These are phyloP conservation scores for Cryphonectria radicalis DNA, from an alignment of 2,329 filamentous ascomycete genomes.

Conservation along the genomic window DNA sequence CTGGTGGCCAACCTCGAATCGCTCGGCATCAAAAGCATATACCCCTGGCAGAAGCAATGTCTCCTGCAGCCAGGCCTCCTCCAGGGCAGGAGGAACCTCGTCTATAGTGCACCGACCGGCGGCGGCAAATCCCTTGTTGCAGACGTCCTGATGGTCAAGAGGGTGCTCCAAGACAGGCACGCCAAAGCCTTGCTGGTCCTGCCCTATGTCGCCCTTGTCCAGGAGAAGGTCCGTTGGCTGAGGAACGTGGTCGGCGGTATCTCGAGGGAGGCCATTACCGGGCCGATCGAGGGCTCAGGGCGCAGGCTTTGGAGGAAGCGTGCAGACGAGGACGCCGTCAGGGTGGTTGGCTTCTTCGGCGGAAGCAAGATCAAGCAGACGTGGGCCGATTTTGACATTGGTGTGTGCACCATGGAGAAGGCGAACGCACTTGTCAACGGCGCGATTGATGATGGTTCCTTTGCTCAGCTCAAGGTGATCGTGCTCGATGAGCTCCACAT, in stretches of 20 bases:
- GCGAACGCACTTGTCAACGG: conserved; percentile 75
- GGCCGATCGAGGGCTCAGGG: conserved; percentile 39
- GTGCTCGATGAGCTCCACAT: conserved; percentile 83
- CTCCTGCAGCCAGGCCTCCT: conserved; percentile 70
- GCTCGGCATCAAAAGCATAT: conserved; percentile 73
- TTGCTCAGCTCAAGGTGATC: conserved; percentile 67
- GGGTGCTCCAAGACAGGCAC: conserved; percentile 64
- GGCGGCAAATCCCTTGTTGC: conserved; percentile 79
- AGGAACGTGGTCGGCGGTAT: conserved; percentile 68
- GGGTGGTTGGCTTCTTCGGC: conserved; percentile 75
- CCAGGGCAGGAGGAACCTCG: conserved; percentile 67
- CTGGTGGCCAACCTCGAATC: conserved; percentile 67
- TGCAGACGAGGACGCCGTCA: conserved; percentile 61
- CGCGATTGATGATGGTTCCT: conserved; percentile 71
- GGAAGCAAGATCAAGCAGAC: conserved; percentile 69
- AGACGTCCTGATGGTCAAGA: conserved; percentile 73
- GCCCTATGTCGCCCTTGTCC: conserved; percentile 78
- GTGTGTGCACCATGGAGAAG: conserved; percentile 81
- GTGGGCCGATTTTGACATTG: conserved; percentile 78
- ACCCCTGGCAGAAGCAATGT: conserved; percentile 80
- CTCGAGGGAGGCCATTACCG: conserved; percentile 43
- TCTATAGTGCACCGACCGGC: conserved; percentile 80
- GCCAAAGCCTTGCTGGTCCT: conserved; percentile 74
- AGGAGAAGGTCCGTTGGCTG: conserved; percentile 79
- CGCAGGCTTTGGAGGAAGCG: conserved; percentile 56